Evolutionary conservation across 2,329 filamentous ascomycete genomes (phyloP), one percentile per base, ranked within the genome.

Genomic region (Colletotrichum tabaci): DNA sequence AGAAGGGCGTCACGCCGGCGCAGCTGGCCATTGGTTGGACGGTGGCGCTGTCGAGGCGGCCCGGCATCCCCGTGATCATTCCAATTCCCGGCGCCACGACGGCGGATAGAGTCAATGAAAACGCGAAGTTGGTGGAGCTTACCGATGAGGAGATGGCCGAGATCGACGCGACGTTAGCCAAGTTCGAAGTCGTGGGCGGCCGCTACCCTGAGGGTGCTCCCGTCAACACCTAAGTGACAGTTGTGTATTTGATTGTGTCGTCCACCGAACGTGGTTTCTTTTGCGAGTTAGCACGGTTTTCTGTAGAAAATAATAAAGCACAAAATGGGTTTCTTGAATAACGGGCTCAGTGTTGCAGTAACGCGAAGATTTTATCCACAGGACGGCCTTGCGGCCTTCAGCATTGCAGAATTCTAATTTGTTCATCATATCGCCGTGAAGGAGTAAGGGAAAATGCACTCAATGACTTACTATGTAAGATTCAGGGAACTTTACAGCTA

Each of bases 21-120:
- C 92, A 94, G 81, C 83, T 94, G 38, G 92, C 91, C 16, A 83
- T 94, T 65, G 87, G 85, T 61, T 95, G 92, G 91, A 80, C 90
- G 3, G 75, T 85, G 55, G 80, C 84, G 1, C 81, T 90, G 50
- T 87, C 84, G 52, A 82, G 80, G 62, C 83, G 82, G 46, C 84
- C 87, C 7, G 89, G 87, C 49, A 85, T 88, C 85, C 88, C 87
- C 26, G 79, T 76, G 18, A 87, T 93, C 72, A 87, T 93, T 61
- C 91, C 91, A 7, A 92, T 93, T 72, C 92, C 91, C 0, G 91
- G 91, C 3, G 88, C 91, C 10, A 89, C 88, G 0, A 89, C 85
- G 5, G 82, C 81, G 12, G 84, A 82, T 47, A 84, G 90, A 26
- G 85, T 93, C 13, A 76, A 82, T n/a, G 91, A 93, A 83, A 93